Base-by-base conservation (phyloP, 2,329 filamentous ascomycete genomes). In the Sporothrix mexicana region DNA sequence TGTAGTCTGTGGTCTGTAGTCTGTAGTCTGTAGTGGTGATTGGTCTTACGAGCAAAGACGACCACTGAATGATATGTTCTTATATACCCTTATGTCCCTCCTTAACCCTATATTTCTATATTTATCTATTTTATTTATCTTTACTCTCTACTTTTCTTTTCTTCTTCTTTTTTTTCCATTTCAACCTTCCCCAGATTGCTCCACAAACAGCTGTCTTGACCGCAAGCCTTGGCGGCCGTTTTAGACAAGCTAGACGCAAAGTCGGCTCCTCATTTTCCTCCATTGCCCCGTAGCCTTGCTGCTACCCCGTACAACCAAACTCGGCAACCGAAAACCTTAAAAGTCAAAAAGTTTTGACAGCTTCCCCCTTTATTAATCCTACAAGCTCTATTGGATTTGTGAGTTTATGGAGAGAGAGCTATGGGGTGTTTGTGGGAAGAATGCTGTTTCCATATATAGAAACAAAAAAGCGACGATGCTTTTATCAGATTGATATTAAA, bases 261-360 rank as follows among this genome's bases (percentile, higher is more conserved):
- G 7, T 55, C 20, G 61, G 61, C 10, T 64, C 23, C 23, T 47
- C 4, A 5, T 8, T 64, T 47, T 64, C 61, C 61, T 64, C 41
- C 61, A 47, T 47, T 47, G 61, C n/a, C 7, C 41, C 61, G 61
- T 64, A 64, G 61, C 61, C 36, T 15, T 47, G 17, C 57, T 41
- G 30, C 57, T 62, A 62, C 57, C 57, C 57, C 57, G 17, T 30
- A 62, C 30, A 47, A 10, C 15, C 51, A 45, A 30, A 64, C n/a
- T 13, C 30, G 12, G 41, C 20, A 47, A 66, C 13, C 17, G n/a
- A 45, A 25, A 47, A 43, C 41, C 25, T 47, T 45, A 66, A 36
- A 6, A 6, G 30, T 36, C 30, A 36, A 36, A 36, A 36, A 36
- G 2, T 2, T 36, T 36, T 36, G 30, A 36, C 30, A 36, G 30